These are phyloP conservation scores for Aleurites moluccanus DNA, from an alignment of 441 rosid genomes.

Conservation along the genomic window DNA sequence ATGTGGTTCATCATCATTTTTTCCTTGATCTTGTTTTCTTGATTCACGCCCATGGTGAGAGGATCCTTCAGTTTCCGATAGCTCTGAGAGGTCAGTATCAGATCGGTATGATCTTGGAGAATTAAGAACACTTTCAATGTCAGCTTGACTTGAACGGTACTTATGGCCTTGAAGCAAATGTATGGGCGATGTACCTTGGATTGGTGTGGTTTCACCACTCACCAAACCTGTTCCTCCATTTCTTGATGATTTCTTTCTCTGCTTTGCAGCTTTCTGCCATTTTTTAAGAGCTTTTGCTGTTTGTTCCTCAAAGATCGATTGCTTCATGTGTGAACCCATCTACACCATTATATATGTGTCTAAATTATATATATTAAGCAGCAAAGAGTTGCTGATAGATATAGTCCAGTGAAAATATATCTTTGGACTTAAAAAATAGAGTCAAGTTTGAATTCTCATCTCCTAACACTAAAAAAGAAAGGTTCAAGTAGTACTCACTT, in stretches of 20 bases:
- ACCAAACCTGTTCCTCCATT: conserved; percentile 21
- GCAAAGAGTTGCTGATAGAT: neutral
- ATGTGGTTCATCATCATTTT: neutral
- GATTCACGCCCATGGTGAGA: conserved; percentile 5
- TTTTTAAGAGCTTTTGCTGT: conserved; percentile 56
- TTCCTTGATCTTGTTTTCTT: neutral
- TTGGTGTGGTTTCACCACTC: conserved; percentile 46
- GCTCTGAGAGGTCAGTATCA: conserved; percentile 26
- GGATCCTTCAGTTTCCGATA: conserved; percentile 35
- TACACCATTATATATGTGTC: conserved; percentile 11
- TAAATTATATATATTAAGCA: neutral
- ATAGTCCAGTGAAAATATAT: too few relatives aligned
- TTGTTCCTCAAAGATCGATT: conserved; percentile 63
- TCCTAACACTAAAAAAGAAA: neutral
- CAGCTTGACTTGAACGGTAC: conserved; percentile 18
- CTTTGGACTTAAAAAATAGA: too few relatives aligned
- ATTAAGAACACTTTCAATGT: conserved; percentile 26
- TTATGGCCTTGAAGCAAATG: conserved; percentile 45
- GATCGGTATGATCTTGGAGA: conserved; percentile 38
- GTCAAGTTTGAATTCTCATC: too few relatives aligned
- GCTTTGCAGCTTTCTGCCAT: conserved; percentile 56
- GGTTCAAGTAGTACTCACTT: conserved; percentile 33
- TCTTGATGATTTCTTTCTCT: conserved; percentile 32
- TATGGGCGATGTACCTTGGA: conserved; percentile 44
- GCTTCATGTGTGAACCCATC: conserved; percentile 79